These are phyloP conservation scores for Ceratocystis diversiconidia DNA, from an alignment of 2,329 filamentous ascomycete species.

Conservation along the genomic window DNA sequence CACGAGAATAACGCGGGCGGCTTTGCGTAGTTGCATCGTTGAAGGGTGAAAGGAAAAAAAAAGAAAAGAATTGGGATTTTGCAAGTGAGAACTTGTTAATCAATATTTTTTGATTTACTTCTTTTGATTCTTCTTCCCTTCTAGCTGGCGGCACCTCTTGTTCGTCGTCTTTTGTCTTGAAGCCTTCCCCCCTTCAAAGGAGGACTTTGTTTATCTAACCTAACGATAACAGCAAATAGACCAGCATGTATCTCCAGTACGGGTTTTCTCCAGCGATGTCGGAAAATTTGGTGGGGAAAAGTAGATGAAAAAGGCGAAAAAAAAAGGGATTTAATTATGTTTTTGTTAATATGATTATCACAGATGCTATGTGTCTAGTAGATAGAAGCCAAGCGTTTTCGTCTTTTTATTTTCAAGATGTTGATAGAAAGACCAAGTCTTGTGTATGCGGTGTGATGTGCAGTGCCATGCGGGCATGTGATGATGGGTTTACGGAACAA, in stretches of 20 bases:
- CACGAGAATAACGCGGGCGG: slow-evolving; percentile 85
- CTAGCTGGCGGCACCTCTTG: no score
- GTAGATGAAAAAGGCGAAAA: background rate
- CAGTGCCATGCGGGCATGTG: no score
- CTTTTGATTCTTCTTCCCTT: background rate
- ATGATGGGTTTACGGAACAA: no score
- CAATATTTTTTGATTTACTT: background rate
- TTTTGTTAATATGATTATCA: background rate
- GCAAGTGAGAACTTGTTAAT: background rate
- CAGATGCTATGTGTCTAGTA: background rate
- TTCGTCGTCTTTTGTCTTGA: background rate
- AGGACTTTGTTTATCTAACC: background rate
- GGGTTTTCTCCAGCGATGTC: slow-evolving; percentile 6
- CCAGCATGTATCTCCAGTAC: background rate
- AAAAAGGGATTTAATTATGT: background rate
- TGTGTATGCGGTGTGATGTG: no score
- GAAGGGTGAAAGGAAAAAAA: no score
- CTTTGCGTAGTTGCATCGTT: slow-evolving; percentile 54
- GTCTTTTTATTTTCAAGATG: no score
- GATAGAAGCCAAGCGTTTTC: no score
- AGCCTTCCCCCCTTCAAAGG: background rate
- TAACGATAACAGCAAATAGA: background rate
- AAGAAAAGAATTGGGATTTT: background rate
- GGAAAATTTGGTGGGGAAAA: slow-evolving; percentile 4
- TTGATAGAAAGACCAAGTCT: no score